Percentiles rank a stretch among this genome's conserved stretches.
Evolutionary conservation across 169 alveolate species (phyloP).

Genomic region (Eimeria nieschulzi): DNA sequence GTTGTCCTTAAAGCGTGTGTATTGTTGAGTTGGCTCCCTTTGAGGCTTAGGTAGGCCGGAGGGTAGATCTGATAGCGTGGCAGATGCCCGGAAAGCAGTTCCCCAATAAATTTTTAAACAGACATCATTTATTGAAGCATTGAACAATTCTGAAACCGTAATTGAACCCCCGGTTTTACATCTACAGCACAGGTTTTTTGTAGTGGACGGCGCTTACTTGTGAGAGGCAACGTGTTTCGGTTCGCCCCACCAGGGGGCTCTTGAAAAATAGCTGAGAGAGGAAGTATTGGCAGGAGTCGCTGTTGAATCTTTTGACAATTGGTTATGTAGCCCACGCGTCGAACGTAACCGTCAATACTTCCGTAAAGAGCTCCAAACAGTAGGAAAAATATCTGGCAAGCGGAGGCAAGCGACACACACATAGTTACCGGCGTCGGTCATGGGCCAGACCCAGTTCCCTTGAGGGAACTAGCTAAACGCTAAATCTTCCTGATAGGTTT

Average conservation of each 20-base stretch:
- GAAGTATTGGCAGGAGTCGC: slow-evolving; percentile 70
- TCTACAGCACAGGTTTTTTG: too few relatives aligned
- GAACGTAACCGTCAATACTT: slow-evolving; percentile 66
- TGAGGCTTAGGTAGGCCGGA: slow-evolving; percentile 9
- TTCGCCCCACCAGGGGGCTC: neutral
- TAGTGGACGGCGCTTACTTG: too few relatives aligned
- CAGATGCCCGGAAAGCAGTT: too few relatives aligned
- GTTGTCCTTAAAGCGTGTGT: neutral
- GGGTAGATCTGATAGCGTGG: slow-evolving; percentile 1
- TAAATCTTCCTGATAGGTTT: too few relatives aligned
- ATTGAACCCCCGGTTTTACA: too few relatives aligned
- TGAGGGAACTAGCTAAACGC: neutral
- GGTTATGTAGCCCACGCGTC: slow-evolving; percentile 70
- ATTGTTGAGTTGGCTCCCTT: neutral
- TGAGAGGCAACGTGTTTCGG: too few relatives aligned
- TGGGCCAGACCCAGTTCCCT: neutral
- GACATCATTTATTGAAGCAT: too few relatives aligned
- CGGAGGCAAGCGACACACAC: neutral
- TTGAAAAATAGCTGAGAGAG: slow-evolving; percentile 33
- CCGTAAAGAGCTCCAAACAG: slow-evolving; percentile 66
- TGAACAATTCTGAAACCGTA: too few relatives aligned
- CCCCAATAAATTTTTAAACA: too few relatives aligned
- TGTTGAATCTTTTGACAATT: slow-evolving; percentile 67
- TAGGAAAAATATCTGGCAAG: slow-evolving; percentile 56
- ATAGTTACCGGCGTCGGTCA: too few relatives aligned